Evolutionary conservation across 495 filamentous ascomycete genomes (phyloP).

Genomic region (Aspergillus wentii): DNA sequence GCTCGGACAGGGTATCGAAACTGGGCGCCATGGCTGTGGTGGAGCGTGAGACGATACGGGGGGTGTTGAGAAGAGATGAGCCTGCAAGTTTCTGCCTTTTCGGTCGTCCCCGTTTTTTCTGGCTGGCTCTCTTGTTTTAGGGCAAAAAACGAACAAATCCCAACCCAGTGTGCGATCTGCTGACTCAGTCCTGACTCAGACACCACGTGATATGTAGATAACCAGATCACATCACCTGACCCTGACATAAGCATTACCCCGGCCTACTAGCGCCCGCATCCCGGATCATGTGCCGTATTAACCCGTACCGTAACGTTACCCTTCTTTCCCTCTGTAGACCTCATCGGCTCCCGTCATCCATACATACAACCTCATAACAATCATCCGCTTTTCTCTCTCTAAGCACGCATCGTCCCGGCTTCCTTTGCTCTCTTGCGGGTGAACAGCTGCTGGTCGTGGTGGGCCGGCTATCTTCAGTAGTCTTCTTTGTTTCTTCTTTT

Average conservation of each 20-base stretch:
- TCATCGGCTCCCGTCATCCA: conserved; percentile 6
- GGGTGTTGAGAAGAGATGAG: conserved; percentile 1
- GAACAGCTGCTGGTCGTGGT: conserved; percentile 11
- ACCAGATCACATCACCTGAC: conserved; percentile 4
- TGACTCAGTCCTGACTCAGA: conserved; percentile 30
- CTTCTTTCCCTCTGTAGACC: not conserved
- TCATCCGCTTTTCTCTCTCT: conserved; percentile 10
- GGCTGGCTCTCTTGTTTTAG: conserved; percentile 22
- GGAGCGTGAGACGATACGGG: conserved; percentile 19
- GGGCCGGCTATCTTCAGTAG: conserved; percentile 9
- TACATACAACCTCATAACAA: conserved; percentile 13
- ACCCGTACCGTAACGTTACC: no score
- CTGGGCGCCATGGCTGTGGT: conserved; percentile 62
- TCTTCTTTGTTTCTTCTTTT: conserved; percentile 1
- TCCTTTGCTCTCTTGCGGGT: conserved; percentile 9
- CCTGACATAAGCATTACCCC: conserved; percentile 6
- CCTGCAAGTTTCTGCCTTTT: conserved; percentile 11
- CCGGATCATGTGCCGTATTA: no score
- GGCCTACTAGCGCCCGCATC: no score
- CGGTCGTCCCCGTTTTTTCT: no score
- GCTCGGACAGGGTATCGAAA: conserved; percentile 67
- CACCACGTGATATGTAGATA: no score
- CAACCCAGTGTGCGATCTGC: conserved; percentile 31
- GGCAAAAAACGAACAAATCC: conserved; percentile 35
- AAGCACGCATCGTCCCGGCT: conserved; percentile 7